phyloP scores from a whole-genome alignment of 2,329 filamentous ascomycete species.

The Zymoseptoria pseudotritici region DNA sequence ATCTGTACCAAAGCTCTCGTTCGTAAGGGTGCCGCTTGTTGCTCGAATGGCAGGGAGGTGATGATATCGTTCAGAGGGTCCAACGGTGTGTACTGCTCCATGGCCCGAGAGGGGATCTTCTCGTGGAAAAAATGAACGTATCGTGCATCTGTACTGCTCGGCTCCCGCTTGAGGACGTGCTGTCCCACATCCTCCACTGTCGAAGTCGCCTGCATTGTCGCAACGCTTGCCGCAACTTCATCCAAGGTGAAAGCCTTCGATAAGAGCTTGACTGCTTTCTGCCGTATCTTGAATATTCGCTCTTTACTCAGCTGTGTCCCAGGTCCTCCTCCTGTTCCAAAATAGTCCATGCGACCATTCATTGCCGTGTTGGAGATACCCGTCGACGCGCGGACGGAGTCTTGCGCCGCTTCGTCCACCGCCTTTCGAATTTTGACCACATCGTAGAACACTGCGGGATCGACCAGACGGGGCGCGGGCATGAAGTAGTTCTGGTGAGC shows the following conservation, averaged over 20 bases:
- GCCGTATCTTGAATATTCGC: slow-evolving; percentile 69
- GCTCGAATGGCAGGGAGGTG: slow-evolving; percentile 53
- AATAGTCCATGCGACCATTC: slow-evolving; percentile 41
- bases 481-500: slow-evolving; percentile 74
- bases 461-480: slow-evolving; percentile 66
- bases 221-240: slow-evolving; percentile 75
- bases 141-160: slow-evolving; percentile 63
- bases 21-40: slow-evolving; percentile 59
- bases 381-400: slow-evolving; percentile 69
- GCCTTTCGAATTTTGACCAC: slow-evolving; percentile 72
- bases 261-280: slow-evolving; percentile 71
- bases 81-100: slow-evolving; percentile 65
- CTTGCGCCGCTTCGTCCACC: slow-evolving; percentile 71
- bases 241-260: slow-evolving; percentile 71
- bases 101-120: slow-evolving; percentile 69
- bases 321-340: slow-evolving; percentile 48
- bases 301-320: slow-evolving; percentile 62
- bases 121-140: slow-evolving; percentile 93
- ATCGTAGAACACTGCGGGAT: slow-evolving; percentile 76
- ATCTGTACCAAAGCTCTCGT: slow-evolving; percentile 67
- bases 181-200: slow-evolving; percentile 69
- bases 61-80: slow-evolving; percentile 62
- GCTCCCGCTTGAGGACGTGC: slow-evolving; percentile 62
- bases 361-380: slow-evolving; percentile 61
- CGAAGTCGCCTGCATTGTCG: slow-evolving; percentile 73